Conservation (phyloP, 2,329 filamentous ascomycete species). For the Verticillium klebahnii region DNA sequence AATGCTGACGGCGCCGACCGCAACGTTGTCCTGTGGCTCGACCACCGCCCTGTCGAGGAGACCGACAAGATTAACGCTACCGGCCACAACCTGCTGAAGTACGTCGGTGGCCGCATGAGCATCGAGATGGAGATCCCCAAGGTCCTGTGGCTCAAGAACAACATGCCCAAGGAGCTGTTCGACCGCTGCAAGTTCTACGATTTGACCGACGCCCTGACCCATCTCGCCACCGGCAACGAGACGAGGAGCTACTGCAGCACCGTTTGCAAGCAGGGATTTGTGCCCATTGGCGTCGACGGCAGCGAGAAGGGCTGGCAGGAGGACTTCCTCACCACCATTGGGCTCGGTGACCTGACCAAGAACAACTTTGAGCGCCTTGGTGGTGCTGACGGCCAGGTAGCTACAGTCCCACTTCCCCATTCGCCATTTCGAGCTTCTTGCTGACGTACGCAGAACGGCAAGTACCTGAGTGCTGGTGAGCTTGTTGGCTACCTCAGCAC, state of each 20-base stretch:
- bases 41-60: slow-evolving; percentile 88
- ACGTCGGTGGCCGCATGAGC: slow-evolving; percentile 97
- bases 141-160: slow-evolving; percentile 95
- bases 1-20: slow-evolving; percentile 76
- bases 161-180: slow-evolving; percentile 92
- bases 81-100: slow-evolving; percentile 85
- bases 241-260: slow-evolving; percentile 92
- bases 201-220: slow-evolving; percentile 85
- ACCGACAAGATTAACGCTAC: slow-evolving; percentile 92
- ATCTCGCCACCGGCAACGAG: slow-evolving; percentile 89
- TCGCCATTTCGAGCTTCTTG: slow-evolving; percentile 14
- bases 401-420: slow-evolving; percentile 45
- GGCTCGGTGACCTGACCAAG: slow-evolving; percentile 75
- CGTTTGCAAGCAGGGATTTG: slow-evolving; percentile 95
- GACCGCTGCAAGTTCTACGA: slow-evolving; percentile 96
- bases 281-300: slow-evolving; percentile 94
- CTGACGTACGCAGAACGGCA: slow-evolving; percentile 65
- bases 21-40: slow-evolving; percentile 96
- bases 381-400: slow-evolving; percentile 86
- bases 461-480: slow-evolving; percentile 88
- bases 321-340: slow-evolving; percentile 84
- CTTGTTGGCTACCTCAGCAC: slow-evolving; percentile 81
- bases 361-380: slow-evolving; percentile 92
- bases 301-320: slow-evolving; percentile 98
- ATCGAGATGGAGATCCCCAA: slow-evolving; percentile 99